These are phyloP conservation scores for Hanseniaspora mollemarum DNA, from an alignment of 805 yeast species.

Conservation along the genomic window DNA sequence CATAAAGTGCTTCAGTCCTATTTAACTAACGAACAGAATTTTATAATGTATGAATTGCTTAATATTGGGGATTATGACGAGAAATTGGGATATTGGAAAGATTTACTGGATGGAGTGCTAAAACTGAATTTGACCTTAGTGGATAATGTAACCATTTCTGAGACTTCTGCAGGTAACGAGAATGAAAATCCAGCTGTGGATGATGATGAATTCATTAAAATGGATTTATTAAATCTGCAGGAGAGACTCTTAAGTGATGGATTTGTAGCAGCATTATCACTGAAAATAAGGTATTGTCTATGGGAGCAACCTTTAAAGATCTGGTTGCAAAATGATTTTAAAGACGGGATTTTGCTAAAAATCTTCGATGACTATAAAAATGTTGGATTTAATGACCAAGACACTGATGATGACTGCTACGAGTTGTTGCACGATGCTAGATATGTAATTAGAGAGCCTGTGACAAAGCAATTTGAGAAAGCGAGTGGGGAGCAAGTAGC, in stretches of 20 bases:
- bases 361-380: constrained; percentile 1
- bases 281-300: constrained; percentile 53
- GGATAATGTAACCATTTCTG: not conserved
- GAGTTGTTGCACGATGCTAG: not conserved
- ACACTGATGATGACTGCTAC: constrained; percentile 14
- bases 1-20: constrained; percentile 38
- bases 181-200: constrained; percentile 10
- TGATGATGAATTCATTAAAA: constrained; percentile 28
- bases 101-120: not conserved
- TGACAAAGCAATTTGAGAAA: constrained; percentile 19
- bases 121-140: constrained; percentile 3
- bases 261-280: constrained; percentile 45
- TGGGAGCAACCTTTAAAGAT: constrained; percentile 42
- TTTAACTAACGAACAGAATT: constrained; percentile 45
- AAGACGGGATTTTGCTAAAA: not conserved
- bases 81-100: constrained; percentile 17
- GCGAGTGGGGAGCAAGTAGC: not conserved
- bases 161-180: constrained; percentile 4
- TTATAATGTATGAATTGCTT: constrained; percentile 39
- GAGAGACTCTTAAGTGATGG: constrained; percentile 36
- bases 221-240: constrained; percentile 33
- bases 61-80: constrained; percentile 25
- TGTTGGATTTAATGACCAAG: constrained; percentile 26
- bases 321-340: constrained; percentile 10
- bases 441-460: constrained; percentile 16